These are phyloP conservation scores for Syncephalastrum monosporum DNA, from an alignment of 371 early-diverging fungal genomes.

Conservation along the genomic window DNA sequence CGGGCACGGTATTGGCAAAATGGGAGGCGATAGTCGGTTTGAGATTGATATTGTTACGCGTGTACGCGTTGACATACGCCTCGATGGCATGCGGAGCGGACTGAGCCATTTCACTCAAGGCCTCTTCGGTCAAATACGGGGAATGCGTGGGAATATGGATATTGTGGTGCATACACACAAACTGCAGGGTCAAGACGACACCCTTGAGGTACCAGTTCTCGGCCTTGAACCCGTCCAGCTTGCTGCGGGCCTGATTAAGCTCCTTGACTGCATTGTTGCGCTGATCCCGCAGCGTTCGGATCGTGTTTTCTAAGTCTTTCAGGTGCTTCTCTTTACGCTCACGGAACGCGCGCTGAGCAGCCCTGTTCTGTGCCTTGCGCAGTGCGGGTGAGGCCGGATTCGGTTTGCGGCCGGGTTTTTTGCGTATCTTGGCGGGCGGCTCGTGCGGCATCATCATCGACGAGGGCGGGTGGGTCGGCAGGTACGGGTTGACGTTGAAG, in stretches of 20 bases:
- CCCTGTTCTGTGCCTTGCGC: slow-evolving; percentile 78
- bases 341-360: slow-evolving; percentile 78
- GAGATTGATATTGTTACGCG: slow-evolving; percentile 30
- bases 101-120: slow-evolving; percentile 29
- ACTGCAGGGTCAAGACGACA: slow-evolving; percentile 52
- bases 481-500: no score
- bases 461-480: no score
- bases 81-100: slow-evolving; percentile 39
- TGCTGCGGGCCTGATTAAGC: slow-evolving; percentile 36
- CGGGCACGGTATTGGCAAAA: slow-evolving; percentile 17
- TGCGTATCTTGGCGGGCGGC: slow-evolving; percentile 26
- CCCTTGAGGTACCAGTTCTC: slow-evolving; percentile 61
- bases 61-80: slow-evolving; percentile 41
- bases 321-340: slow-evolving; percentile 77
- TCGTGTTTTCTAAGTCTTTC: slow-evolving; percentile 59
- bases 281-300: slow-evolving; percentile 60
- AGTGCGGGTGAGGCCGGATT: slow-evolving; percentile 64
- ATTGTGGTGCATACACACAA: slow-evolving; percentile 37
- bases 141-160: slow-evolving; percentile 41
- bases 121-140: slow-evolving; percentile 36
- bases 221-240: slow-evolving; percentile 49
- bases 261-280: slow-evolving; percentile 42
- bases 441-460: slow-evolving; percentile 2
- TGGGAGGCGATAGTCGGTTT: slow-evolving; percentile 40
- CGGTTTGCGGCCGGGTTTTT: slow-evolving; percentile 80